Evolutionary conservation across 345 rosid genomes (phyloP).

Genomic region (Aegle marmelos): DNA sequence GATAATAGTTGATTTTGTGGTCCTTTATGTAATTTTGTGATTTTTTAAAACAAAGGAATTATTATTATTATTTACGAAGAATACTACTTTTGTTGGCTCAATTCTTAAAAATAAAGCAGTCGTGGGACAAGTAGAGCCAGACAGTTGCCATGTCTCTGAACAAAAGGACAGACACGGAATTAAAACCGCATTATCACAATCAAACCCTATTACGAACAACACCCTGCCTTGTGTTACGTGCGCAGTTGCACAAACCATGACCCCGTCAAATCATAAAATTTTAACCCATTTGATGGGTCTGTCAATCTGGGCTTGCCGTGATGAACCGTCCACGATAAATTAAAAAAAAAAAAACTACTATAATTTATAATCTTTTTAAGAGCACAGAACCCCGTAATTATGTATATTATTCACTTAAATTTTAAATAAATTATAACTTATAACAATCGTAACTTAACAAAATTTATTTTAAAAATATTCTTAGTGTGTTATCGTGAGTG

Average conservation of each 20-base stretch:
- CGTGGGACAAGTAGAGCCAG: slow-evolving; percentile 1
- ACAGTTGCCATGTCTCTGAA: neutral
- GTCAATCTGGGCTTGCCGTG: neutral
- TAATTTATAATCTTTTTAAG: no score
- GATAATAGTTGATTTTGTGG: no score
- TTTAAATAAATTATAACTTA: no score
- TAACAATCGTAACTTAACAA: no score
- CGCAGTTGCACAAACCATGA: neutral
- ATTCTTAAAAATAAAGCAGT: neutral
- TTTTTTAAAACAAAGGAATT: neutral
- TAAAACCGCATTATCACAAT: neutral
- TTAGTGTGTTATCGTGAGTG: neutral
- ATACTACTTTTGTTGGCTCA: neutral
- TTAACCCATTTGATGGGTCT: neutral
- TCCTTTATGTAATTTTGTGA: no score
- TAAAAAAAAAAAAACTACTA: no score
- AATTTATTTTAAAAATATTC: neutral
- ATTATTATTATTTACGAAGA: neutral
- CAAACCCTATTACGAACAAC: neutral
- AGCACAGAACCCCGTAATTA: no score
- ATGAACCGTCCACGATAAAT: neutral
- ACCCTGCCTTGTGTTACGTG: neutral
- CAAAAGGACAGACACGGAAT: neutral
- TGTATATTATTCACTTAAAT: no score
- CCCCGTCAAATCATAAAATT: neutral